phyloP scores from a whole-genome alignment of 768 basidiomycete genomes.

The Russula virescens region DNA sequence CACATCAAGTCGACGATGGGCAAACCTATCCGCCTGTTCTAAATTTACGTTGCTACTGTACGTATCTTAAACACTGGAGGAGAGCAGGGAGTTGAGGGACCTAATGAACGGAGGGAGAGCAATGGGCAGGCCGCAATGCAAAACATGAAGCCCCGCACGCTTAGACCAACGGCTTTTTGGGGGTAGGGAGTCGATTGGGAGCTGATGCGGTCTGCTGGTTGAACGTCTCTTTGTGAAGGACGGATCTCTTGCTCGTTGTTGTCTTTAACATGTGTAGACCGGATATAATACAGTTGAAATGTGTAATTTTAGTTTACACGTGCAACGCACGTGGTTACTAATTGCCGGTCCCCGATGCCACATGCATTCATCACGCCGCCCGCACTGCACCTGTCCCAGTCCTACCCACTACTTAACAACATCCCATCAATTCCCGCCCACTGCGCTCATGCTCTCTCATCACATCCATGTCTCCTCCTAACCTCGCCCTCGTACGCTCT shows the following conservation, averaged over 20 bases:
- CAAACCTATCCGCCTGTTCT: conserved; percentile 94
- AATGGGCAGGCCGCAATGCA: conserved; percentile 54
- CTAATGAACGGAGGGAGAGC: conserved; percentile 28
- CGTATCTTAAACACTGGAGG: conserved; percentile 8
- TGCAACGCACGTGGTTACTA: too few relatives aligned
- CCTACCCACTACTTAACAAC: too few relatives aligned
- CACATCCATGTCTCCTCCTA: not conserved
- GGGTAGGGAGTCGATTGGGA: conserved; percentile 80
- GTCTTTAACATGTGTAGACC: not conserved
- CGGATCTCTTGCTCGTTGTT: not conserved
- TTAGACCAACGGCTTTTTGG: conserved; percentile 31
- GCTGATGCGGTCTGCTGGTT: conserved; percentile 53
- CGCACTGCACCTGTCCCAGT: too few relatives aligned
- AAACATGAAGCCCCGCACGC: conserved; percentile 75
- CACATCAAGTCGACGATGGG: conserved; percentile 99
- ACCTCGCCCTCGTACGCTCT: not conserved
- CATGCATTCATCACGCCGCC: too few relatives aligned
- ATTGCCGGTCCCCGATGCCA: too few relatives aligned
- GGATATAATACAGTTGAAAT: too few relatives aligned
- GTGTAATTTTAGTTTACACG: too few relatives aligned
- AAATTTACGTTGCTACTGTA: conserved; percentile 29
- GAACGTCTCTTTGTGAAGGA: conserved; percentile 74
- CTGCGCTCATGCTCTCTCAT: too few relatives aligned
- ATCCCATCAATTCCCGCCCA: too few relatives aligned
- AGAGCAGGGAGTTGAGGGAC: conserved; percentile 22